Conservation (phyloP, 225 moss, liverwort and hornwort genomes). For the Pseudisothecium myosuroides region DNA sequence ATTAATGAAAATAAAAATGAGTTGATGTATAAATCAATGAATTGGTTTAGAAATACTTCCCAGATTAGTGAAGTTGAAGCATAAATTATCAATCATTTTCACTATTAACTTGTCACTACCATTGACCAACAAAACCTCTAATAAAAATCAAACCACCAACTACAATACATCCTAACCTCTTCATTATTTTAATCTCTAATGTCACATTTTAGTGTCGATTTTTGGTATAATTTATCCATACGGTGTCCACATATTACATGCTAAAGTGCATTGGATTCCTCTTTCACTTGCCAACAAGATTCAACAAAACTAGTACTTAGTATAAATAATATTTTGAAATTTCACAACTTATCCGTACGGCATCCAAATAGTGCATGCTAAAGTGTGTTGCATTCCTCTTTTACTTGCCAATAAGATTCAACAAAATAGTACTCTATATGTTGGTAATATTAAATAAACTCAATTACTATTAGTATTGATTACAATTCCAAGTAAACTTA, state of each 20-base stretch:
- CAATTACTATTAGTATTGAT: too few species aligned
- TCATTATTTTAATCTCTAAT: neutral
- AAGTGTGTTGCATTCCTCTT: neutral
- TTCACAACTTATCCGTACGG: rapidly evolving
- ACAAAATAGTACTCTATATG: neutral
- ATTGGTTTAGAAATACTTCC: rapidly evolving
- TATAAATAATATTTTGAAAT: neutral
- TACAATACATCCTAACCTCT: neutral
- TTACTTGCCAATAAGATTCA: neutral
- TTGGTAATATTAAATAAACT: neutral
- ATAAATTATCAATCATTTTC: too few species aligned
- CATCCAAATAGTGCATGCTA: neutral
- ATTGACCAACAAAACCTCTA: neutral
- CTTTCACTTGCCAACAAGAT: neutral
- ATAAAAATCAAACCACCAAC: neutral
- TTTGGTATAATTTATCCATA: rapidly evolving
- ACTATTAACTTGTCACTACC: rapidly evolving
- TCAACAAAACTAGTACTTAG: neutral
- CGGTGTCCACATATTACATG: rapidly evolving
- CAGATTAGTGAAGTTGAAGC: too few species aligned
- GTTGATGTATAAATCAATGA: neutral
- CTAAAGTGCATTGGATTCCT: neutral
- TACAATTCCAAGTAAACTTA: rapidly evolving
- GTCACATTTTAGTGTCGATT: neutral
- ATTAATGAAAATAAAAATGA: neutral